Percentiles rank a stretch among this genome's conserved stretches.
These are phyloP conservation scores for Thielaviopsis euricoi DNA, from an alignment of 2,329 filamentous ascomycete genomes.

Conservation along the genomic window DNA sequence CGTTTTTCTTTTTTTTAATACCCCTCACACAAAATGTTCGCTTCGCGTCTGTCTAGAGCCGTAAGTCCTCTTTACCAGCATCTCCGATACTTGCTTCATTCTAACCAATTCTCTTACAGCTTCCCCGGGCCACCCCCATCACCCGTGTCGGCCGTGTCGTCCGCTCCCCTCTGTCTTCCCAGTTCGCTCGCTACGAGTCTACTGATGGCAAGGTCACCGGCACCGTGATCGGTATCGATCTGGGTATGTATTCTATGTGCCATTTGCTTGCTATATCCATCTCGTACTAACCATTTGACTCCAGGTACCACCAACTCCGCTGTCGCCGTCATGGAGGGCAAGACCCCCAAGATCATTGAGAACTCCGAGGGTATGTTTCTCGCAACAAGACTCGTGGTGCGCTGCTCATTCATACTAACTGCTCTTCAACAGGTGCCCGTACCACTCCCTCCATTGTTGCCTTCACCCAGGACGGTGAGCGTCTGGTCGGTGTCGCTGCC, in stretches of 20 bases:
- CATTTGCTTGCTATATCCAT: background rate
- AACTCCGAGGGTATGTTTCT: conserved; percentile 70
- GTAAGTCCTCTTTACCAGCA: conserved; percentile 33
- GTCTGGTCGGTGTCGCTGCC: conserved; percentile 88
- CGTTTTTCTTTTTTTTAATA: conserved; percentile 21
- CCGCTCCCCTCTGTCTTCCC: conserved; percentile 54
- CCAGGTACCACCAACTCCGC: conserved; percentile 88
- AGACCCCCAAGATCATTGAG: conserved; percentile 88
- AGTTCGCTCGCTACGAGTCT: conserved; percentile 64
- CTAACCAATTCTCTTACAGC: conserved; percentile 26
- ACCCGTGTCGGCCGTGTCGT: conserved; percentile 45
- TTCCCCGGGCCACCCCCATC: conserved; percentile 59
- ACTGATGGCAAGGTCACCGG: conserved; percentile 83
- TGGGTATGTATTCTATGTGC: conserved; percentile 45
- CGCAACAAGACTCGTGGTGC: background rate
- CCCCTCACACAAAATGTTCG: conserved; percentile 44
- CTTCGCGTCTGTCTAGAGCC: conserved; percentile 56
- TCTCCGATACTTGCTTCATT: background rate
- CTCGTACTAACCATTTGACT: background rate
- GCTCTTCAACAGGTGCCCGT: conserved; percentile 45
- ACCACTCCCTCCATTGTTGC: conserved; percentile 91
- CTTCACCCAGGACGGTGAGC: conserved; percentile 89
- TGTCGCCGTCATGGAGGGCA: conserved; percentile 95
- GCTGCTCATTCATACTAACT: background rate
- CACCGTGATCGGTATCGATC: conserved; percentile 92